Base-by-base conservation (phyloP, 495 filamentous ascomycete genomes). In the Friedmanniomyces endolithicus region DNA sequence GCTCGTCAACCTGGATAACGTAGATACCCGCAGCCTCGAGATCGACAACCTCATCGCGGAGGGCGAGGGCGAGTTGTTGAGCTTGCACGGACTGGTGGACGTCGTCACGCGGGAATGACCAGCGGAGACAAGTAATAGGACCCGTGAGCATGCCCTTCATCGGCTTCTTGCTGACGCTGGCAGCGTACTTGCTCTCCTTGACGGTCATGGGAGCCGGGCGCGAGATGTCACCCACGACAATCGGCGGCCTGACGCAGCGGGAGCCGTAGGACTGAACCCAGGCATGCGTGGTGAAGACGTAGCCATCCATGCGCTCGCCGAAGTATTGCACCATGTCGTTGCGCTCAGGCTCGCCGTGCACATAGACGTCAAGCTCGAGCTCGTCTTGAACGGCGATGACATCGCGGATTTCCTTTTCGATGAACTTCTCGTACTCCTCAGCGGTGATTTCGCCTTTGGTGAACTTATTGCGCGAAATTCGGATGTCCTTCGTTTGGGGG, bases 261-360 rank as follows among this genome's bases (percentile, higher is more conserved):
- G 90, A 96, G 61, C 92, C 92, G 73, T 98, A 98, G 65, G 78
- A 84, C 79, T 98, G 92, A 43, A 98, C 92, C 92, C 92, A 98
- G 63, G 85, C 92, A 74, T 95, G 86, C 68, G 89, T 97, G 68
- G 92, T 98, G 81, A 98, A 98, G 66, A 88, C 88, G 72, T 97
- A 98, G 68, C 92, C 92, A 59, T 88, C 82, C 44, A 98, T 79
- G 61, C 89, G 84, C 81, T 98, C 92, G 71, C 92, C 92, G 67
- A 98, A 98, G 82, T 96, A 98, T 73, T 98, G 92, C 39, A 98
- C 92, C 92, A 98, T 98, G 82, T 98, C 92, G 74, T 97, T 97
- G 72, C 92, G 88, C 79, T 98, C 92, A 48, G 92, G 90, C 78
- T 98, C 92, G 67, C 92, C 92, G 76, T 98, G 92, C 57, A 98